Evolutionary conservation across 2,329 filamentous ascomycete genomes (phyloP).

Genomic region (Penicillium sp.): DNA sequence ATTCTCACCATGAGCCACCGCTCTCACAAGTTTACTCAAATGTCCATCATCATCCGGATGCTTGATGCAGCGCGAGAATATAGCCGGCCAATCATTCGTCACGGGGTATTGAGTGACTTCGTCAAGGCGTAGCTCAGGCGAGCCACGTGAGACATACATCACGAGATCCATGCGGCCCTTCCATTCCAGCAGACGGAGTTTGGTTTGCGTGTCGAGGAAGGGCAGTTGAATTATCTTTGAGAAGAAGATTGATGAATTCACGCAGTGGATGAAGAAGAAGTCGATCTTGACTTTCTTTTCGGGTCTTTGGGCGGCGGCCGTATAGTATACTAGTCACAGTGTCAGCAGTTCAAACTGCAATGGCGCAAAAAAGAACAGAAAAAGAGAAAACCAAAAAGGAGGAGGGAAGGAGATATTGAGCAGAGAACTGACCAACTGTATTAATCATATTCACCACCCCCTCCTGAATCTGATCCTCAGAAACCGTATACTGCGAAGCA

Average conservation of each 20-base stretch:
- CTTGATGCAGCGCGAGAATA: slow-evolving; percentile 52
- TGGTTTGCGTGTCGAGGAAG: slow-evolving; percentile 65
- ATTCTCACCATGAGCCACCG: slow-evolving; percentile 67
- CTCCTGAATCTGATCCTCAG: slow-evolving; percentile 60
- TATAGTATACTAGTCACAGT: slow-evolving; percentile 54
- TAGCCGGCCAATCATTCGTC: slow-evolving; percentile 51
- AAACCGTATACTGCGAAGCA: slow-evolving; percentile 63
- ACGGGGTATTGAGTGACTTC: slow-evolving; percentile 66
- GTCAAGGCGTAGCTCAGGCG: slow-evolving; percentile 63
- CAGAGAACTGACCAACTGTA: slow-evolving; percentile 51
- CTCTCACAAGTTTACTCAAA: slow-evolving; percentile 73
- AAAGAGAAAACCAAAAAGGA: too few relatives aligned
- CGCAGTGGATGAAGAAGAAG: slow-evolving; percentile 80
- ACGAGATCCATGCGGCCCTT: slow-evolving; percentile 77
- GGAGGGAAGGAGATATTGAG: too few relatives aligned
- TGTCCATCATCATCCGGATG: slow-evolving; percentile 75
- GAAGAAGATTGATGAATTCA: slow-evolving; percentile 79
- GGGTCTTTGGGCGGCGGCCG: slow-evolving; percentile 65
- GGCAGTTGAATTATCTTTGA: slow-evolving; percentile 63
- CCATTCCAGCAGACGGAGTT: slow-evolving; percentile 76
- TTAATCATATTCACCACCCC: slow-evolving; percentile 73
- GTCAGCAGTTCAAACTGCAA: not conserved
- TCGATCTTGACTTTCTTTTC: slow-evolving; percentile 74
- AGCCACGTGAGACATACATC: slow-evolving; percentile 72
- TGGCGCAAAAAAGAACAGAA: too few relatives aligned